Conservation (phyloP, 495 filamentous ascomycete species). For the Penicillium taxi region DNA sequence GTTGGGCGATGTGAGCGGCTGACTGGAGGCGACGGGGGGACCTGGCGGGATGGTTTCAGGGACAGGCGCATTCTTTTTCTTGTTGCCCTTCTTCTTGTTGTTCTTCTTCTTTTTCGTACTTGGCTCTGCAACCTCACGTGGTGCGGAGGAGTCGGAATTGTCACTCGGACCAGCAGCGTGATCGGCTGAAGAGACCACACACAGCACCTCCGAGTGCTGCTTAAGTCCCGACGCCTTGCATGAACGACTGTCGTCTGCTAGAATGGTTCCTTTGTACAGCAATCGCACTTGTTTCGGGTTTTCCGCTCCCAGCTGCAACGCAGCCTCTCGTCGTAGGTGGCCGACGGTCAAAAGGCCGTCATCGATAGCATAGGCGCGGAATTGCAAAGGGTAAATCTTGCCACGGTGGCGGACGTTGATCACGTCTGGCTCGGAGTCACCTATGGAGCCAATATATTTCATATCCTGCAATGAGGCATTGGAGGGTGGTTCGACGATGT, state of each 20-base stretch:
- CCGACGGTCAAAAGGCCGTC: constrained; percentile 64
- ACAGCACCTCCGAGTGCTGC: constrained; percentile 70
- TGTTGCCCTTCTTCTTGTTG: constrained; percentile 28
- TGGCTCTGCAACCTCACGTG: constrained; percentile 24
- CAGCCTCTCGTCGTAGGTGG: constrained; percentile 58
- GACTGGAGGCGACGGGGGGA: constrained; percentile 15
- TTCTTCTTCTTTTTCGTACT: constrained; percentile 36
- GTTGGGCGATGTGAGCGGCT: constrained; percentile 32
- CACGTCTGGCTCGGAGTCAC: constrained; percentile 60
- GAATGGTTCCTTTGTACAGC: constrained; percentile 72
- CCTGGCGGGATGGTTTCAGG: constrained; percentile 10
- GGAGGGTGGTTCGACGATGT: constrained; percentile 41
- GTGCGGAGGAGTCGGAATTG: constrained; percentile 27
- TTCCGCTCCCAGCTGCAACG: constrained; percentile 51
- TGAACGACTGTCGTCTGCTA: constrained; percentile 57
- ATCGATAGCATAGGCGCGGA: constrained; percentile 73
- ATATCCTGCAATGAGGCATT: constrained; percentile 8
- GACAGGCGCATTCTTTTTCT: constrained; percentile 31
- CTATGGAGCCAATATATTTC: constrained; percentile 21
- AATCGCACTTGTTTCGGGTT: constrained; percentile 60
- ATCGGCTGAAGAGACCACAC: constrained; percentile 48
- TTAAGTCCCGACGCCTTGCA: constrained; percentile 70
- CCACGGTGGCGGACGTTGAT: constrained; percentile 66
- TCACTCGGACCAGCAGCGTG: constrained; percentile 46
- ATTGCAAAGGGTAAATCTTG: constrained; percentile 65